These are phyloP conservation scores for Lasiosphaeriaceae sp. DNA, from an alignment of 495 filamentous ascomycete genomes.

Conservation along the genomic window DNA sequence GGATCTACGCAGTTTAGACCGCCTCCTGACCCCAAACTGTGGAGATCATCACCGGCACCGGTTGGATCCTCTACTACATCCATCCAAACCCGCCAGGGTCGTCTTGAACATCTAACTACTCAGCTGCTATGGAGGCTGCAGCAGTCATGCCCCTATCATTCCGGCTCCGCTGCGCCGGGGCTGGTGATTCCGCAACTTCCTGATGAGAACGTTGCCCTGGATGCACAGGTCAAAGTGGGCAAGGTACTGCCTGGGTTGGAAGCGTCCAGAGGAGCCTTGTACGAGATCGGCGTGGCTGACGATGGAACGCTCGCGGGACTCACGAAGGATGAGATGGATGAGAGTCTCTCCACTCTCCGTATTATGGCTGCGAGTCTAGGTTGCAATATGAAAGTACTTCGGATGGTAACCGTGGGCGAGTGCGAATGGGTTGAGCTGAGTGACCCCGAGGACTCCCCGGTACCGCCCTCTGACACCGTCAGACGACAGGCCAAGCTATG, in stretches of 20 bases:
- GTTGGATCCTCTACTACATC: slow-evolving; percentile 34
- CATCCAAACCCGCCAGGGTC: slow-evolving; percentile 67
- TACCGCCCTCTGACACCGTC: slow-evolving; percentile 1
- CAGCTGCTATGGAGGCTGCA: slow-evolving; percentile 93
- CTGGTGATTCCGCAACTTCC: slow-evolving; percentile 72
- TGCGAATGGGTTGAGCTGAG: slow-evolving; percentile 64
- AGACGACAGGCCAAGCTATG: slow-evolving; percentile 59
- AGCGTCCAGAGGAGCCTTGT: slow-evolving; percentile 87
- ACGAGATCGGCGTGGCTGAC: slow-evolving; percentile 95
- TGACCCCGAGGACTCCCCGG: slow-evolving; percentile 6
- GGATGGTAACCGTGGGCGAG: slow-evolving; percentile 79
- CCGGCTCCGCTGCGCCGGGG: slow-evolving; percentile 59
- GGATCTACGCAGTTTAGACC: slow-evolving; percentile 58
- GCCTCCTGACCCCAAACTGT: slow-evolving; percentile 56
- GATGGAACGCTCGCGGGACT: slow-evolving; percentile 89
- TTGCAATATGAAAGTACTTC: slow-evolving; percentile 78
- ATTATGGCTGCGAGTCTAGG: slow-evolving; percentile 90
- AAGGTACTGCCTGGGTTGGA: slow-evolving; percentile 77
- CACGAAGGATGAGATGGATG: slow-evolving; percentile 85
- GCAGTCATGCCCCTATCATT: slow-evolving; percentile 89
- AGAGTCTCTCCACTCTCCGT: slow-evolving; percentile 76
- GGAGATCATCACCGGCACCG: slow-evolving; percentile 24
- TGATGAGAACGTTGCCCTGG: slow-evolving; percentile 51
- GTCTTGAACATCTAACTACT: slow-evolving; percentile 86
- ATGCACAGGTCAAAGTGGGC: slow-evolving; percentile 53